Evolutionary conservation across 768 basidiomycete species (phyloP).

Genomic region (Termitomyces sp.): DNA sequence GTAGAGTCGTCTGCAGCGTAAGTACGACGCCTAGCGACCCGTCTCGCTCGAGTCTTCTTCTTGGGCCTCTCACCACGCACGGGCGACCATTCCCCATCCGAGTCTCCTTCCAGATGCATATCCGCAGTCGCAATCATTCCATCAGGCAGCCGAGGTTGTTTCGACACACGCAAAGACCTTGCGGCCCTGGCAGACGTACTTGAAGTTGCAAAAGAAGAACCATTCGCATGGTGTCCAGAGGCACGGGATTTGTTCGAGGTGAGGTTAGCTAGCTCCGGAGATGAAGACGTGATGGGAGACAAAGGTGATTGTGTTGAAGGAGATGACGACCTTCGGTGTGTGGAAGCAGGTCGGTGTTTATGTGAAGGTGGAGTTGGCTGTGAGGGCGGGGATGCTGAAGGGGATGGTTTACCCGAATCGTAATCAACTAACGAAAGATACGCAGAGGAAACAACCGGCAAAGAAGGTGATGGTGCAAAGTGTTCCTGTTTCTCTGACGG

Average conservation of each 20-base stretch:
- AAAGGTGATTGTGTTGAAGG: not conserved
- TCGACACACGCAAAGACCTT: not conserved
- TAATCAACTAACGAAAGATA: not conserved
- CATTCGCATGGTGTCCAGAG: not conserved
- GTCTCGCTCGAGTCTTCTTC: not conserved
- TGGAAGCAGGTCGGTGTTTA: not conserved
- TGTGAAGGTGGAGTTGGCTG: too few relatives aligned
- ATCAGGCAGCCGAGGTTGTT: not conserved
- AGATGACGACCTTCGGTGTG: not conserved
- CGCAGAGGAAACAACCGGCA: not conserved
- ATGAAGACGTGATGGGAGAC: not conserved
- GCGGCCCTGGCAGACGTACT: not conserved
- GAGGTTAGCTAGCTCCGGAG: not conserved
- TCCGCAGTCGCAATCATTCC: not conserved
- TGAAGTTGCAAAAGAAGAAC: not conserved
- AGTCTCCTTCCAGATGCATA: not conserved
- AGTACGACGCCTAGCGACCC: not conserved
- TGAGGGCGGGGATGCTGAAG: not conserved
- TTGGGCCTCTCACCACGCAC: not conserved
- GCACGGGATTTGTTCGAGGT: not conserved
- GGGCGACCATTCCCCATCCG: conserved; percentile 1
- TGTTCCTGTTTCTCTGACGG: not conserved
- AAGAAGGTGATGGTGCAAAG: not conserved
- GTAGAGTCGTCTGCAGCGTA: not conserved
- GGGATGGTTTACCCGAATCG: not conserved